Percentiles rank a stretch among this genome's conserved stretches.
phyloP scores from a whole-genome alignment of 2,329 filamentous ascomycete species.

The Clonostachys solani region DNA sequence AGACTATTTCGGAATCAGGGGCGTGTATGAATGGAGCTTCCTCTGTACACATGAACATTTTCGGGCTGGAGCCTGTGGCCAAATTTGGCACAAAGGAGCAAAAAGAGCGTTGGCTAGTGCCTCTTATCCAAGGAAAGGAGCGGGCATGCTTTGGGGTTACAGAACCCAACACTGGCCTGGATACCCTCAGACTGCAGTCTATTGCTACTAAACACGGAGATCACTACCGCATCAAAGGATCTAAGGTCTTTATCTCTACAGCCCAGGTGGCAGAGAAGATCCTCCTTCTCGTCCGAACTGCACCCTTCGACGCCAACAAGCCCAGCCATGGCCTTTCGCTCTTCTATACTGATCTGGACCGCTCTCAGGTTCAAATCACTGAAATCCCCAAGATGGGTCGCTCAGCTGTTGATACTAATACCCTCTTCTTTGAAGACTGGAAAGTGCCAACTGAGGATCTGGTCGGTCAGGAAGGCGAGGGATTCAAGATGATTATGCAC shows the following conservation, averaged over 20 bases:
- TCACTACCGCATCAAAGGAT: slow-evolving; percentile 67
- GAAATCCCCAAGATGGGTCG: slow-evolving; percentile 84
- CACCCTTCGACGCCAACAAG: slow-evolving; percentile 61
- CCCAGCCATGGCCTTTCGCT: slow-evolving; percentile 71
- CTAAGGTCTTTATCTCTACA: slow-evolving; percentile 88
- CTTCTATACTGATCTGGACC: slow-evolving; percentile 76
- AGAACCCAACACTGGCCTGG: slow-evolving; percentile 76
- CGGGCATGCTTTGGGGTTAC: slow-evolving; percentile 79
- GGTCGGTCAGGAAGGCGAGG: slow-evolving; percentile 68
- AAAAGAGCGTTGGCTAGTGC: slow-evolving; percentile 58
- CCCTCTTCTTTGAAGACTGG: slow-evolving; percentile 84
- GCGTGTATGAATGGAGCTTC: slow-evolving; percentile 72
- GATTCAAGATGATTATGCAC: slow-evolving; percentile 75
- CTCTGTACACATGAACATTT: slow-evolving; percentile 62
- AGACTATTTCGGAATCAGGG: slow-evolving; percentile 73
- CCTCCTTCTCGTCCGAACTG: slow-evolving; percentile 76
- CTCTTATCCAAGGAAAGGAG: slow-evolving; percentile 67
- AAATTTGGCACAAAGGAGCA: slow-evolving; percentile 65
- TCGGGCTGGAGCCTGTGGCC: slow-evolving; percentile 70
- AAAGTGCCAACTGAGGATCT: slow-evolving; percentile 57
- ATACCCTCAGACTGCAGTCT: slow-evolving; percentile 69
- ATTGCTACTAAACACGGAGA: slow-evolving; percentile 48
- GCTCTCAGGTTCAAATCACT: slow-evolving; percentile 59
- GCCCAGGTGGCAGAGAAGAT: slow-evolving; percentile 79
- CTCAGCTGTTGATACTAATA: slow-evolving; percentile 76